Conservation (phyloP, 495 filamentous ascomycete species). For the Podospora appendiculata region DNA sequence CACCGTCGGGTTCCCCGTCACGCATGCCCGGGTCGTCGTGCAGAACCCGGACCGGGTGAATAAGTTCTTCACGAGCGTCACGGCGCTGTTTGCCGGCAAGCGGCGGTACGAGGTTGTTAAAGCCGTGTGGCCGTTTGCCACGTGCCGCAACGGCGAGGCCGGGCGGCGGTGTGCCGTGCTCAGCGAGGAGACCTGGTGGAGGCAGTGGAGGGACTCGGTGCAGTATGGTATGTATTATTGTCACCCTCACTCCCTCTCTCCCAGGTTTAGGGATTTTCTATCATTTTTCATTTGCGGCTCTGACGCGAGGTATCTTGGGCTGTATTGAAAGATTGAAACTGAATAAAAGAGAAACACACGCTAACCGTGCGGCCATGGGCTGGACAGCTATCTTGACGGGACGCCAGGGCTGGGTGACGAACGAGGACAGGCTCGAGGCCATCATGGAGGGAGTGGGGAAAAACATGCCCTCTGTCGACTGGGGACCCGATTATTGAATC, state of each 20-base stretch:
- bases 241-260: too few species aligned
- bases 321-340: too few species aligned
- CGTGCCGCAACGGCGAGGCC: slow-evolving; percentile 27
- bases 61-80: slow-evolving; percentile 35
- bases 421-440: slow-evolving; percentile 43
- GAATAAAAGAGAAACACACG: too few species aligned
- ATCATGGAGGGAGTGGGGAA: slow-evolving; percentile 36
- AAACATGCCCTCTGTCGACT: slow-evolving; percentile 24
- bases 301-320: too few species aligned
- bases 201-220: slow-evolving; percentile 39
- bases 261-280: too few species aligned
- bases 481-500: slow-evolving; percentile 24
- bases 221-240: slow-evolving; percentile 21
- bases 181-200: slow-evolving; percentile 48
- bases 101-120: slow-evolving; percentile 42
- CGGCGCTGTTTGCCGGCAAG: slow-evolving; percentile 35
- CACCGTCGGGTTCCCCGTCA: slow-evolving; percentile 41
- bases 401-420: slow-evolving; percentile 41
- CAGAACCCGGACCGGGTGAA: slow-evolving; percentile 40
- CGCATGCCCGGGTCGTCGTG: slow-evolving; percentile 39
- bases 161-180: slow-evolving; percentile 36
- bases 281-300: not conserved
- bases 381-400: slow-evolving; percentile 30
- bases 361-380: not conserved
- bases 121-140: slow-evolving; percentile 41